Percentiles rank a stretch among this genome's conserved stretches.
These are phyloP conservation scores for Plasmopara muralis DNA, from an alignment of 352 stramenopile species.

Conservation along the genomic window DNA sequence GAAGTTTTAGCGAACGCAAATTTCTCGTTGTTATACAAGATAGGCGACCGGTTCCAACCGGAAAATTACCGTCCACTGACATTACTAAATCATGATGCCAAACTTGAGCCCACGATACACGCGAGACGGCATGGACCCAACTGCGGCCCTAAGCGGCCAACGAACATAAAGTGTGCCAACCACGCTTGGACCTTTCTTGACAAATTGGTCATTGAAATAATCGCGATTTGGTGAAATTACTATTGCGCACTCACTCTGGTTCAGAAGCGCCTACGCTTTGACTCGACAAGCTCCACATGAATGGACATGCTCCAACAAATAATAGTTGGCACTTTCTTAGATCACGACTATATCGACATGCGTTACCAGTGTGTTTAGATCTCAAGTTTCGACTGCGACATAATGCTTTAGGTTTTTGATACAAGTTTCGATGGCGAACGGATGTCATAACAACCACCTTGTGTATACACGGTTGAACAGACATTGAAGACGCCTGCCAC, in stretches of 20 bases:
- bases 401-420: neutral
- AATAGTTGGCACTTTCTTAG: neutral
- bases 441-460: neutral
- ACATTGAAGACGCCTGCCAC: conserved; percentile 3
- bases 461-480: conserved; percentile 1
- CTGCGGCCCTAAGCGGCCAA: neutral
- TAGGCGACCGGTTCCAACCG: neutral
- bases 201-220: conserved; percentile 4
- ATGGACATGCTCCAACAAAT: neutral
- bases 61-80: conserved; percentile 13
- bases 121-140: neutral
- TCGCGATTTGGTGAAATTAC: conserved; percentile 3
- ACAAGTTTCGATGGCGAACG: neutral
- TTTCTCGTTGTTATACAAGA: conserved; percentile 9
- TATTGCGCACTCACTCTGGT: neutral
- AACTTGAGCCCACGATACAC: conserved; percentile 6
- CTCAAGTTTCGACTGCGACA: neutral
- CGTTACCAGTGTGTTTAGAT: neutral
- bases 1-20: conserved; percentile 9
- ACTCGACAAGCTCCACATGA: neutral
- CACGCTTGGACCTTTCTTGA: conserved; percentile 4
- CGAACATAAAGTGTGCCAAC: neutral
- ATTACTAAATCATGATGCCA: conserved; percentile 12
- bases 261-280: neutral
- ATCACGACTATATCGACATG: neutral